These are phyloP conservation scores for Prunus kanzakura DNA, from an alignment of 306 rosid species.

Conservation along the genomic window DNA sequence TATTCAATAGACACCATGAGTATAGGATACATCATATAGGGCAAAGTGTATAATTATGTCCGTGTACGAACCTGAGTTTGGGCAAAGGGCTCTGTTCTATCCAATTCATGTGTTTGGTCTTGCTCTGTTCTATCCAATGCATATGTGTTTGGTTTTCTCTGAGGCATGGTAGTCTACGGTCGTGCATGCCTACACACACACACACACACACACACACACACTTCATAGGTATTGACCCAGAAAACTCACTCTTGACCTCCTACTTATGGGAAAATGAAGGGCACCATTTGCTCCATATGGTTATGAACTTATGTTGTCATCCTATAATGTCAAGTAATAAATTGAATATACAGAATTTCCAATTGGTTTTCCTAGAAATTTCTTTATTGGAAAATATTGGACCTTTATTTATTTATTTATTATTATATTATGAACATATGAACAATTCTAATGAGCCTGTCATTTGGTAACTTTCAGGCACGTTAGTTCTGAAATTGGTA, in stretches of 20 bases:
- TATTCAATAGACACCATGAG: not conserved
- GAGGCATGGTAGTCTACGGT: not conserved
- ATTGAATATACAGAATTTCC: not conserved
- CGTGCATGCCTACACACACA: not conserved
- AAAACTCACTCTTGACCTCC: not conserved
- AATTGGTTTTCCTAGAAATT: not conserved
- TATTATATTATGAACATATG: not conserved
- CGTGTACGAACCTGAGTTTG: not conserved
- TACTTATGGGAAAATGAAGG: not conserved
- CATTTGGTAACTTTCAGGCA: conserved; percentile 1
- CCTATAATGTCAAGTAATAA: not conserved
- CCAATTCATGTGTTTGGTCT: too few species aligned
- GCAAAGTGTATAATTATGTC: not conserved
- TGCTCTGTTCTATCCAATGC: not conserved
- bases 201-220: not conserved
- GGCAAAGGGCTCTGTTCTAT: not conserved
- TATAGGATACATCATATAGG: not conserved
- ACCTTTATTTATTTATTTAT: not conserved
- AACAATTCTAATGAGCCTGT: not conserved
- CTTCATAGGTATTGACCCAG: not conserved
- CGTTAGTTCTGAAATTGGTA: not conserved
- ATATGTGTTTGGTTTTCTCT: not conserved
- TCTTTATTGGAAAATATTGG: not conserved
- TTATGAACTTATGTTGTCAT: too few species aligned
- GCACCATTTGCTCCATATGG: not conserved